Conservation (phyloP, 768 basidiomycete genomes). For the Suillus decipiens region DNA sequence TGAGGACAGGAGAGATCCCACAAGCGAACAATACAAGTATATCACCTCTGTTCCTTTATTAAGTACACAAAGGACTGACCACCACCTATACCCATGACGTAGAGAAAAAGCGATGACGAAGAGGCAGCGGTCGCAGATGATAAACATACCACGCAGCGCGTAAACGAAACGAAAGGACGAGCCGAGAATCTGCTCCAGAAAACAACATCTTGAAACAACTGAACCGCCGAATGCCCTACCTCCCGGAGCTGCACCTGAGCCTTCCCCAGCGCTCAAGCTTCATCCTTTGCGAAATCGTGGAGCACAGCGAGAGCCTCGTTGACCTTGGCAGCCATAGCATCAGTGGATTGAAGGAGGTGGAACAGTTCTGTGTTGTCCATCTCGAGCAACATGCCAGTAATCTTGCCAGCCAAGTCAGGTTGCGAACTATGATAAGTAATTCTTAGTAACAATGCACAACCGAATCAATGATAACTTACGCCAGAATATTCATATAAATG, state of each 20-base stretch:
- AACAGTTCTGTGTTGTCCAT: slow-evolving; percentile 97
- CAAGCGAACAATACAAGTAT: slow-evolving; percentile 42
- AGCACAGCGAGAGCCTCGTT: slow-evolving; percentile 88
- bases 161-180: slow-evolving; percentile 53
- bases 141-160: slow-evolving; percentile 36
- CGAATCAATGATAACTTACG: slow-evolving; percentile 47
- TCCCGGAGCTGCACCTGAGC: slow-evolving; percentile 9
- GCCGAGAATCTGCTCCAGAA: slow-evolving; percentile 42
- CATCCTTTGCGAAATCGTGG: slow-evolving; percentile 72
- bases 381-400: slow-evolving; percentile 98
- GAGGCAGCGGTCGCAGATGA: slow-evolving; percentile 41
- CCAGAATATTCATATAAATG: slow-evolving; percentile 87
- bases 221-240: slow-evolving; percentile 8
- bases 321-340: slow-evolving; percentile 88
- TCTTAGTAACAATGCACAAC: slow-evolving; percentile 10
- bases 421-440: slow-evolving; percentile 54
- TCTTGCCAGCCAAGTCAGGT: slow-evolving; percentile 96
- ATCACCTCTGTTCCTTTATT: slow-evolving; percentile 58
- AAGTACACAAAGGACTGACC: slow-evolving; percentile 58
- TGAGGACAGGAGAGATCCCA: slow-evolving; percentile 30
- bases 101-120: slow-evolving; percentile 37
- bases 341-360: slow-evolving; percentile 79
- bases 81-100: slow-evolving; percentile 46
- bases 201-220: slow-evolving; percentile 19
- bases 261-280: background rate